phyloP scores from a whole-genome alignment of 208 protist species.

The Sergeia podlipaevii region DNA sequence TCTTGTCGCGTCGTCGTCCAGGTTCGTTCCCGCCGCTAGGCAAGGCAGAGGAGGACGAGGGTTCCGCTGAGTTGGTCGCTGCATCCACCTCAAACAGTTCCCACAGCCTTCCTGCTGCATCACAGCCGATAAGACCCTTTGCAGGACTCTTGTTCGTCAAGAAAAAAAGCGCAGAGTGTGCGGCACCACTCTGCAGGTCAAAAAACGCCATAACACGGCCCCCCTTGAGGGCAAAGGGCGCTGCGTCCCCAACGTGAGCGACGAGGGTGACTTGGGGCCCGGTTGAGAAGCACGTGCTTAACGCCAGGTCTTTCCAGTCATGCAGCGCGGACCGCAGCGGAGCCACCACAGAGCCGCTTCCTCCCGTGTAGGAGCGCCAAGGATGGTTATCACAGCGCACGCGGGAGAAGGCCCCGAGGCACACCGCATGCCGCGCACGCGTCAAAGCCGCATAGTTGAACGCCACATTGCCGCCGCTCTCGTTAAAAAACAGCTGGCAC shows the following conservation, averaged over 20 bases:
- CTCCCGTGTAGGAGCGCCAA: slow-evolving; percentile 20
- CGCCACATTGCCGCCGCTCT: slow-evolving; percentile 78
- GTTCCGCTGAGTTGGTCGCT: neutral
- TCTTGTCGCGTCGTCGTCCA: too few relatives aligned
- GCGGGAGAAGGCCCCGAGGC: slow-evolving; percentile 40
- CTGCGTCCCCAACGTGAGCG: slow-evolving; percentile 17
- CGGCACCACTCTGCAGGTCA: slow-evolving; percentile 26
- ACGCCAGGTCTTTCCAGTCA: slow-evolving; percentile 35
- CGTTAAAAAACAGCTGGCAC: slow-evolving; percentile 77
- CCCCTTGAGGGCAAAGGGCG: slow-evolving; percentile 24
- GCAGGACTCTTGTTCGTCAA: slow-evolving; percentile 29
- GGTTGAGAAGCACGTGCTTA: slow-evolving; percentile 21
- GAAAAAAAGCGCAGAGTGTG: slow-evolving; percentile 29
- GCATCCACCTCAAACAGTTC: slow-evolving; percentile 45
- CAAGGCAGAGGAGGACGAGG: neutral
- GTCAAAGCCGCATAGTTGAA: slow-evolving; percentile 62
- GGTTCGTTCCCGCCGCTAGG: too few relatives aligned
- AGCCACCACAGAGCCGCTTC: neutral
- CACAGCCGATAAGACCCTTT: slow-evolving; percentile 29
- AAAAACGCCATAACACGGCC: slow-evolving; percentile 44
- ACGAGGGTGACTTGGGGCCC: slow-evolving; percentile 22
- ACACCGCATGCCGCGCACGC: slow-evolving; percentile 48
- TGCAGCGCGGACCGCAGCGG: slow-evolving; percentile 13
- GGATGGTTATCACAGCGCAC: slow-evolving; percentile 33
- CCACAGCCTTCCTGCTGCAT: slow-evolving; percentile 30